phyloP scores from a whole-genome alignment of 108 stramenopile genomes.

The Aurantiochytrium sp. region DNA sequence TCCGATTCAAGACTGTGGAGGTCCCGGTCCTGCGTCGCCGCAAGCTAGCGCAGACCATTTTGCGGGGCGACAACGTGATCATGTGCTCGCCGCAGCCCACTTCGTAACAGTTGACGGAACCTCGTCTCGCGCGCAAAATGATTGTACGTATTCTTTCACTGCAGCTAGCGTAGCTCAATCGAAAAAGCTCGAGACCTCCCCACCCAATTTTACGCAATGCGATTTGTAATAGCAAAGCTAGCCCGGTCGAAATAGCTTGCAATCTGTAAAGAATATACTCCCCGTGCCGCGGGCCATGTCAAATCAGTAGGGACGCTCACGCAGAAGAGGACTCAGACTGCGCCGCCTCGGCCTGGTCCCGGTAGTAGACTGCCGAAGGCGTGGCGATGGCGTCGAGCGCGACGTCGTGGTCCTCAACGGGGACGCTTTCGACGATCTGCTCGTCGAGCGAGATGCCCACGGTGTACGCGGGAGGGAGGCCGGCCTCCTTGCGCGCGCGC shows the following conservation, averaged over 20 bases:
- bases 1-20: not conserved
- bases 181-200: too few species aligned
- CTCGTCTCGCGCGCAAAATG: too few species aligned
- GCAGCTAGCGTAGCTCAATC: too few species aligned
- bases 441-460: constrained; percentile 2
- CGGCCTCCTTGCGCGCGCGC: not conserved
- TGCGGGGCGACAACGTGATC: not conserved
- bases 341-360: not conserved
- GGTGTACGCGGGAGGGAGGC: not conserved
- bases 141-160: too few species aligned
- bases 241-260: too few species aligned
- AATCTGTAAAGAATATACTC: too few species aligned
- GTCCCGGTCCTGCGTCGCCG: not conserved
- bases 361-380: not conserved
- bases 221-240: too few species aligned
- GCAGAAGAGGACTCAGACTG: too few species aligned
- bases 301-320: too few species aligned
- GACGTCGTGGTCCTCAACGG: constrained; percentile 9
- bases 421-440: not conserved
- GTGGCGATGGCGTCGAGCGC: not conserved
- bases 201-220: too few species aligned
- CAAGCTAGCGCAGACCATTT: not conserved
- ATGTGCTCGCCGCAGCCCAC: not conserved
- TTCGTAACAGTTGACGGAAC: too few species aligned
- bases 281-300: too few species aligned